phyloP scores from a whole-genome alignment of 1,284 basidiomycete species.

The Irpex lacteus region DNA sequence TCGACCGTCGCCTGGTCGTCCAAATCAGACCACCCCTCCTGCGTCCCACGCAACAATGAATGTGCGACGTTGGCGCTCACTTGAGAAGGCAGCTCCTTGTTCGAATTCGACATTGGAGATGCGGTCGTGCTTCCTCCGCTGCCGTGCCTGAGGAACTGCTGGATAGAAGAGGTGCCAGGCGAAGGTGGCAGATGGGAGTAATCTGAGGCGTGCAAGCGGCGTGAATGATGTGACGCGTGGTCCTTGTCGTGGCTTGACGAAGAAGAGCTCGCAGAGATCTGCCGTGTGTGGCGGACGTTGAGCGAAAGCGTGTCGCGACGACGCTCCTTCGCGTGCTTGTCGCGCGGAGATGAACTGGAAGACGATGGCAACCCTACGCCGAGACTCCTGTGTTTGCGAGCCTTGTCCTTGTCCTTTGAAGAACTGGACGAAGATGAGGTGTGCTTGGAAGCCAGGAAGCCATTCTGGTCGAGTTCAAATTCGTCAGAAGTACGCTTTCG shows the following conservation, averaged over 20 bases:
- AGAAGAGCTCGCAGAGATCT: slow-evolving; percentile 66
- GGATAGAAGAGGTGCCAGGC: slow-evolving; percentile 81
- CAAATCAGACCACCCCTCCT: slow-evolving; percentile 82
- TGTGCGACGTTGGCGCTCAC: slow-evolving; percentile 71
- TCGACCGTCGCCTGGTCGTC: slow-evolving; percentile 89
- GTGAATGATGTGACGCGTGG: slow-evolving; percentile 32
- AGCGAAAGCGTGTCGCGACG: slow-evolving; percentile 61
- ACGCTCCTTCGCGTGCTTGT: slow-evolving; percentile 55
- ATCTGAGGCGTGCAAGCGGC: slow-evolving; percentile 67
- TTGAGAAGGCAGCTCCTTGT: slow-evolving; percentile 44
- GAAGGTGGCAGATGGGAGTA: slow-evolving; percentile 88
- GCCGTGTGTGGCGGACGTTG: slow-evolving; percentile 55
- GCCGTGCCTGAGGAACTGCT: slow-evolving; percentile 72
- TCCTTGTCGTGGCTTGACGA: slow-evolving; percentile 55
- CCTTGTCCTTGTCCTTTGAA: slow-evolving; percentile 28
- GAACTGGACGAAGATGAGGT: slow-evolving; percentile 28
- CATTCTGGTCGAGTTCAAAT: slow-evolving; percentile 73
- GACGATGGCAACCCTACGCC: slow-evolving; percentile 48
- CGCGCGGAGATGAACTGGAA: slow-evolving; percentile 30
- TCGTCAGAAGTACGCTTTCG: slow-evolving; percentile 80
- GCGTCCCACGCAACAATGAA: slow-evolving; percentile 73
- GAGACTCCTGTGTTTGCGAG: slow-evolving; percentile 72
- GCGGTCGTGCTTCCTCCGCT: slow-evolving; percentile 39
- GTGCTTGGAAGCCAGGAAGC: slow-evolving; percentile 54
- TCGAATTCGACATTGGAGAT: slow-evolving; percentile 41